Evolutionary conservation across 164 flowering plant species (phyloP).

Genomic region (Vitis rotundifolia): DNA sequence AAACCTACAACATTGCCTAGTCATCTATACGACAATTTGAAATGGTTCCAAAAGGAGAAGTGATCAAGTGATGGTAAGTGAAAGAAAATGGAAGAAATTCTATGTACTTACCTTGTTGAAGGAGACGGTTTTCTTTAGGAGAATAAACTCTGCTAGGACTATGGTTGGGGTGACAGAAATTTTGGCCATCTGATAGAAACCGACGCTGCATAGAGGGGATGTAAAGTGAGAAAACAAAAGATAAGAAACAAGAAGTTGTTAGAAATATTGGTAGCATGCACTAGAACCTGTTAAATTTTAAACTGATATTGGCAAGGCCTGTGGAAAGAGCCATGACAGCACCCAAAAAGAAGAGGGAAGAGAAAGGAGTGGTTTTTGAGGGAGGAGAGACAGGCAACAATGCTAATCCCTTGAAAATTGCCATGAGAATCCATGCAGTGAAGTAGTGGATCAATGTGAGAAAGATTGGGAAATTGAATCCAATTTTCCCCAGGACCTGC

Average conservation of each 20-base stretch:
- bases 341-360: slow-evolving; percentile 68
- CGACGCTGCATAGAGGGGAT: slow-evolving; percentile 51
- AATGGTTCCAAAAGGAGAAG: neutral
- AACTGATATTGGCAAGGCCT: slow-evolving; percentile 80
- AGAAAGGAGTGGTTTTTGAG: slow-evolving; percentile 67
- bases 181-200: slow-evolving; percentile 92
- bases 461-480: slow-evolving; percentile 77
- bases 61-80: neutral
- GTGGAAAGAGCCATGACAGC: slow-evolving; percentile 78
- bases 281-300: slow-evolving; percentile 68
- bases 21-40: no score
- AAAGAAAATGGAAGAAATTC: neutral
- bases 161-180: slow-evolving; percentile 85
- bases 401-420: slow-evolving; percentile 60
- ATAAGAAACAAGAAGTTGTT: slow-evolving; percentile 1
- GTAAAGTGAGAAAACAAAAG: slow-evolving; percentile 1
- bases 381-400: slow-evolving; percentile 79
- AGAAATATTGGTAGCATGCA: neutral
- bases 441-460: slow-evolving; percentile 79
- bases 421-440: slow-evolving; percentile 68
- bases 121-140: slow-evolving; percentile 57
- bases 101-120: slow-evolving; percentile 45
- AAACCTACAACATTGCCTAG: slow-evolving; percentile 43
- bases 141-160: slow-evolving; percentile 73
- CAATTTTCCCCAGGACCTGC: slow-evolving; percentile 85